These are phyloP conservation scores for Sporisorium exsertum DNA, from an alignment of 1,284 basidiomycete genomes.

Conservation along the genomic window DNA sequence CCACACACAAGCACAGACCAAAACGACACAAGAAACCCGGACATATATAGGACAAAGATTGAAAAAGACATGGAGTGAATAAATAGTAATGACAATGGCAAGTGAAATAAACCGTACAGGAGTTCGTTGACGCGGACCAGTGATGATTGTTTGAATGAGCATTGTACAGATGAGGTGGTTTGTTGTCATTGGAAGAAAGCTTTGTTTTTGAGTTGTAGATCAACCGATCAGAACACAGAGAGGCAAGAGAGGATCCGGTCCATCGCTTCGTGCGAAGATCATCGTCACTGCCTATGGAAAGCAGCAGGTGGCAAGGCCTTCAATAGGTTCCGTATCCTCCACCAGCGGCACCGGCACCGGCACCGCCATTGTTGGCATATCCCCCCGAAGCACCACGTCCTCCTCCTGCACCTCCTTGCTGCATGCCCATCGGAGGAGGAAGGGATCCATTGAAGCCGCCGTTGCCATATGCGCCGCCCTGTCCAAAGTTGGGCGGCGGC, in stretches of 20 bases:
- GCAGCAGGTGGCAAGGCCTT: background rate
- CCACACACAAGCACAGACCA: background rate
- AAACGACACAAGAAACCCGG: background rate
- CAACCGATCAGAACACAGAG: background rate
- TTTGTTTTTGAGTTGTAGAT: background rate
- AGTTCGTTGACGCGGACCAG: background rate
- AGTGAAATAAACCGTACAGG: background rate
- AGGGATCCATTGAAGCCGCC: slow-evolving; percentile 14
- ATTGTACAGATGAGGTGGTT: slow-evolving; percentile 24
- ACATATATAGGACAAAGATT: background rate
- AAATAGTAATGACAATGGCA: slow-evolving; percentile 14
- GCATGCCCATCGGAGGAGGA: slow-evolving; percentile 26
- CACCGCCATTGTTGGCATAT: slow-evolving; percentile 1
- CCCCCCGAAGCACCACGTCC: background rate
- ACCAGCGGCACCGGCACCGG: slow-evolving; percentile 4
- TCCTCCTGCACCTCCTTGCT: slow-evolving; percentile 3
- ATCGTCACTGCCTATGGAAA: background rate
- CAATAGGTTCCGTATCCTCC: slow-evolving; percentile 26
- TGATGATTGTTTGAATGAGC: slow-evolving; percentile 6
- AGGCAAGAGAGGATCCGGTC: background rate
- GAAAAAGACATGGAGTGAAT: background rate
- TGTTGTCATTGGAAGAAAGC: background rate
- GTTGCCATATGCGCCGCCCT: slow-evolving; percentile 2
- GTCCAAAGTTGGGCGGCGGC: slow-evolving; percentile 33
- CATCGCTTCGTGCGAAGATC: background rate